Conservation (phyloP, 805 yeast species). For the Spathaspora hagerdaliae region DNA sequence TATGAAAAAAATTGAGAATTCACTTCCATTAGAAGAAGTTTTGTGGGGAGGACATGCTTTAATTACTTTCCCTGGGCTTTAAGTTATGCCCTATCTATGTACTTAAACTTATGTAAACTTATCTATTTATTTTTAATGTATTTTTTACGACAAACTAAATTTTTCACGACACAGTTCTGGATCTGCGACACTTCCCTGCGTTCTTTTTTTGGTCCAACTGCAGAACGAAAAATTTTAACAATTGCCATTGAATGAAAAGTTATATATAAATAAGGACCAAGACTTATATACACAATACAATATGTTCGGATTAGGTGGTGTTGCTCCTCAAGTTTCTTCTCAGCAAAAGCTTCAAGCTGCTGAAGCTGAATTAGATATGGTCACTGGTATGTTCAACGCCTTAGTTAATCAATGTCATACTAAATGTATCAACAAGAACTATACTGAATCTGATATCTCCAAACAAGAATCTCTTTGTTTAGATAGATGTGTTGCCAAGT, state of each 20-base stretch:
- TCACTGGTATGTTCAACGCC: slow-evolving; percentile 95
- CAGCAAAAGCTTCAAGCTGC: slow-evolving; percentile 85
- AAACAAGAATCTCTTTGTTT: slow-evolving; percentile 83
- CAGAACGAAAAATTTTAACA: background rate
- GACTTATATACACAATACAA: background rate
- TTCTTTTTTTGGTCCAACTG: background rate
- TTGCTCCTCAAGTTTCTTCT: slow-evolving; percentile 63
- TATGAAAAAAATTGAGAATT: slow-evolving; percentile 14
- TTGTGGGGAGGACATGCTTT: slow-evolving; percentile 34
- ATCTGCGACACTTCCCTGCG: background rate
- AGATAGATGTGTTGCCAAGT: slow-evolving; percentile 94
- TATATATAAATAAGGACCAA: background rate
- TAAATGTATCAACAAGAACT: slow-evolving; percentile 71
- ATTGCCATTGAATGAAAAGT: background rate
- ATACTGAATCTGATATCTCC: slow-evolving; percentile 68
- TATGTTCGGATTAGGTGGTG: slow-evolving; percentile 76
- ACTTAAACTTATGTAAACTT: background rate
- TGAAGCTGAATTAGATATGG: slow-evolving; percentile 95
- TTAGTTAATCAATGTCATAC: slow-evolving; percentile 84
- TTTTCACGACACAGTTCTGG: background rate
- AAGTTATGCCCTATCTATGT: slow-evolving; percentile 3
- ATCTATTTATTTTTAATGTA: background rate
- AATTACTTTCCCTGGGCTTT: slow-evolving; percentile 35
- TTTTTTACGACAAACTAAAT: slow-evolving; percentile 1
- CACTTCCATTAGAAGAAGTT: slow-evolving; percentile 16